phyloP scores from a whole-genome alignment of 805 yeast genomes.

The Candida oleophila region DNA sequence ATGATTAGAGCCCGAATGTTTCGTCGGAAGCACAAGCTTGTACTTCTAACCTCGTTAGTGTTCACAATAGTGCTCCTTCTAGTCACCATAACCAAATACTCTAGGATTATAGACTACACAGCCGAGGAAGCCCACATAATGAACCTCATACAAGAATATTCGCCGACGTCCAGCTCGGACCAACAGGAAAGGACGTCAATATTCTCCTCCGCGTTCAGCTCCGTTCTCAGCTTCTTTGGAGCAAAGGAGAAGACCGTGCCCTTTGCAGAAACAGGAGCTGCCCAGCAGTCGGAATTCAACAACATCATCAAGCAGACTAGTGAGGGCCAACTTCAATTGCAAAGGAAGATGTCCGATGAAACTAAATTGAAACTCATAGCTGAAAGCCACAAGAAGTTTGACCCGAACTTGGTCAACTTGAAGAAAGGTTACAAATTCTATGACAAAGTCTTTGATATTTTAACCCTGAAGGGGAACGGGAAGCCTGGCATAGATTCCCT shows the following conservation, averaged over 20 bases:
- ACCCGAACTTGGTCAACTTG: conserved; percentile 13
- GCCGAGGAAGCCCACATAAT: not conserved
- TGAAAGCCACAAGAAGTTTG: conserved; percentile 7
- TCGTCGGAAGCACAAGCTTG: conserved; percentile 6
- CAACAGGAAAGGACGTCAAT: not conserved
- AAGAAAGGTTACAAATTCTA: conserved; percentile 42
- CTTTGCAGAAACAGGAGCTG: conserved; percentile 12
- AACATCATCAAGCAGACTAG: conserved; percentile 7
- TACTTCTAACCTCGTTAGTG: conserved; percentile 1
- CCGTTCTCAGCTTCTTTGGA: not conserved
- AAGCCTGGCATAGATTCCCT: conserved; percentile 45
- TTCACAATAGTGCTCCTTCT: not conserved
- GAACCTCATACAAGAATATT: not conserved
- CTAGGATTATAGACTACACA: not conserved
- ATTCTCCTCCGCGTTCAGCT: not conserved
- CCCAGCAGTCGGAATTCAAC: conserved; percentile 8
- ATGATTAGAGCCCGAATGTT: conserved; percentile 4
- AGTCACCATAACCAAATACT: not conserved
- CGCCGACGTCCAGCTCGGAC: conserved; percentile 1
- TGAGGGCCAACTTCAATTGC: conserved; percentile 1
- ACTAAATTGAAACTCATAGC: conserved; percentile 6
- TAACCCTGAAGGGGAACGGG: conserved; percentile 27
- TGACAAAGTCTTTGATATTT: conserved; percentile 38
- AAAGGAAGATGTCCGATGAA: conserved; percentile 5
- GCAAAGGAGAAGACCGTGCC: conserved; percentile 11